Percentiles rank a stretch among this genome's conserved stretches.
Evolutionary conservation across 768 basidiomycete species (phyloP).

Genomic region (Naganishia kalamii): DNA sequence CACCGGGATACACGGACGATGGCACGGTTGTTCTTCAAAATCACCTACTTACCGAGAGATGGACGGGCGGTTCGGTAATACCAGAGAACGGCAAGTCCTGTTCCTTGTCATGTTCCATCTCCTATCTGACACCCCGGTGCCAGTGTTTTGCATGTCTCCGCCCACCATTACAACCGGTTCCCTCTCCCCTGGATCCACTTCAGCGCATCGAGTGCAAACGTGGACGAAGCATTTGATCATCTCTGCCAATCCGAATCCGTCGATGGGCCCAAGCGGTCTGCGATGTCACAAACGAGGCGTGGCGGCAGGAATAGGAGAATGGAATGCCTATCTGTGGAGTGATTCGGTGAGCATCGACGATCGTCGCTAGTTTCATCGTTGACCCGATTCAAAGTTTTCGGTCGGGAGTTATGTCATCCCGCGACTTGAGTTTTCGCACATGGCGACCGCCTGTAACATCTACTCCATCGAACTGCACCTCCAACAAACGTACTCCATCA

Average conservation of each 20-base stretch:
- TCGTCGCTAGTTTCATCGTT: background rate
- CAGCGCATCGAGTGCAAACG: background rate
- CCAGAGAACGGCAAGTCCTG: background rate
- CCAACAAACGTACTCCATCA: background rate
- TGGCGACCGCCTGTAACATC: constrained; percentile 3
- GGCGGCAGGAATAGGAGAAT: background rate
- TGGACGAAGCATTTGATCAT: background rate
- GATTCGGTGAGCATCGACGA: background rate
- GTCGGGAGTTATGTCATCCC: background rate
- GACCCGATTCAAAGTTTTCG: background rate
- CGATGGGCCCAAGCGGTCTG: background rate
- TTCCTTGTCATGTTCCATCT: no score
- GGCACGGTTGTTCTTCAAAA: background rate
- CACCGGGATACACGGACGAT: background rate
- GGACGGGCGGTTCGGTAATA: background rate
- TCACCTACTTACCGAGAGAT: background rate
- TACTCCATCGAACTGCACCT: background rate
- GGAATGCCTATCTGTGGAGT: constrained; percentile 2
- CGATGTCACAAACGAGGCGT: background rate
- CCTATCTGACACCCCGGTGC: background rate
- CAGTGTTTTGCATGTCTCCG: background rate
- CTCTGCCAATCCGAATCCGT: background rate
- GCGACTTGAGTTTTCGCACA: background rate
- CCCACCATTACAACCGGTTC: background rate
- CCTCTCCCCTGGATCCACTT: background rate